Conservation (phyloP, 177 flowering plant species). For the Tripterygium wilfordii region DNA sequence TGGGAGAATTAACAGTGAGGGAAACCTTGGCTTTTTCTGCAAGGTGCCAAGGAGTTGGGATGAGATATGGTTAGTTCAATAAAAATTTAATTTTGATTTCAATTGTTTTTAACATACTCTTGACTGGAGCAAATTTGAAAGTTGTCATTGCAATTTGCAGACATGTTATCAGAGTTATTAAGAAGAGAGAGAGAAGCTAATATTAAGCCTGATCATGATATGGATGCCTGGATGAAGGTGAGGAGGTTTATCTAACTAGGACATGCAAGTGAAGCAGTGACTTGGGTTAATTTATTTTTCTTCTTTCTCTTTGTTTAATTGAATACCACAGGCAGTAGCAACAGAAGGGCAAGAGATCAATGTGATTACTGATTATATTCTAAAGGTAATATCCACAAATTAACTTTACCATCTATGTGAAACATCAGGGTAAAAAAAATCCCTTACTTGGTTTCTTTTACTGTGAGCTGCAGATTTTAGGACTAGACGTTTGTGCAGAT, state of each 20-base stretch:
- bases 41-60: slow-evolving; percentile 29
- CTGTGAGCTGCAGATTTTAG: slow-evolving; percentile 23
- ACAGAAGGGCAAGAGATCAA: slow-evolving; percentile 22
- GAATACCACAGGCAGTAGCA: slow-evolving; percentile 16
- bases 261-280: no score
- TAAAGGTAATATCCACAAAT: slow-evolving; percentile 21
- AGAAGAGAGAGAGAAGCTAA: slow-evolving; percentile 40
- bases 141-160: slow-evolving; percentile 17
- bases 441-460: no score
- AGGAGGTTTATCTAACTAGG: no score
- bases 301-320: background rate
- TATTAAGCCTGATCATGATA: slow-evolving; percentile 42
- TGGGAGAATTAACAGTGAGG: slow-evolving; percentile 32
- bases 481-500: slow-evolving; percentile 29
- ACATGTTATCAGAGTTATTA: slow-evolving; percentile 37
- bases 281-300: no score
- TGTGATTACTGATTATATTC: slow-evolving; percentile 25
- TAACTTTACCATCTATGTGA: background rate
- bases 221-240: slow-evolving; percentile 52
- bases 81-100: no score
- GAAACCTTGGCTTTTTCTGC: slow-evolving; percentile 33
- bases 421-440: no score
- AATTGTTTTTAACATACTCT: no score
- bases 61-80: slow-evolving; percentile 18
- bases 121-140: no score